Evolutionary conservation across 176 grass and related monocot species (phyloP), one percentile per base, ranked within the genome.

Genomic region (Oryza officinalis): DNA sequence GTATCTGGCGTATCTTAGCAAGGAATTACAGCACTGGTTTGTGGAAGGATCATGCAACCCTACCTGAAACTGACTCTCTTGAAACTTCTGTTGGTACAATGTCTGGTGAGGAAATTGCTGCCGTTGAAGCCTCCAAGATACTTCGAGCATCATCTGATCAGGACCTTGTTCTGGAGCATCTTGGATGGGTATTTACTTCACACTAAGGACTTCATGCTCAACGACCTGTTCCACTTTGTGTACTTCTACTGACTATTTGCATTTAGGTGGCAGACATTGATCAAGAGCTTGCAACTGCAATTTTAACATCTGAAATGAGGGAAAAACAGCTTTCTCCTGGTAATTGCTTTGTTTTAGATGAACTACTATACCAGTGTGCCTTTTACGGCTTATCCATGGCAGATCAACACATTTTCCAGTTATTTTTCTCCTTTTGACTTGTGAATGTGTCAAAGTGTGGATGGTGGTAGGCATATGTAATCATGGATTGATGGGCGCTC

Each of bases 291-390:
- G 96, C 89, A 50, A 71, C 91, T 87, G 67, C 80, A 85, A 75
- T 98, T 87, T 79, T 98, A 90, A 98, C 93, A 74, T 98, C 93
- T 81, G 96, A 95, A 38, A 90, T 54, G 64, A 90, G 96, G 83
- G 84, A 82, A 69, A 86, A 87, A 33, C 85, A 95, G 78, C 93
- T 98, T 80, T 95, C 87, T 70, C 89, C 93, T 80, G 93, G 96
- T 98, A 94, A 83, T 83, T 77, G 26, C 33, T 77, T 83, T 82
- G 26, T 83, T 79, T 35, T 14, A 47, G 20, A 78, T 60, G 82
- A 64, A 78, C 63, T 8, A 86, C 23, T 65, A 45, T 49, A 17
- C 61, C 57, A 81, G 22, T 78, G 65, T 35, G 46, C 46, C 82
- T 80, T 81, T 79, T 73, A 57, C 57, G 25, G 10, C 18, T 37